These are phyloP conservation scores for Cryphonectria naterciae DNA, from an alignment of 2,329 filamentous ascomycete genomes.

Conservation along the genomic window DNA sequence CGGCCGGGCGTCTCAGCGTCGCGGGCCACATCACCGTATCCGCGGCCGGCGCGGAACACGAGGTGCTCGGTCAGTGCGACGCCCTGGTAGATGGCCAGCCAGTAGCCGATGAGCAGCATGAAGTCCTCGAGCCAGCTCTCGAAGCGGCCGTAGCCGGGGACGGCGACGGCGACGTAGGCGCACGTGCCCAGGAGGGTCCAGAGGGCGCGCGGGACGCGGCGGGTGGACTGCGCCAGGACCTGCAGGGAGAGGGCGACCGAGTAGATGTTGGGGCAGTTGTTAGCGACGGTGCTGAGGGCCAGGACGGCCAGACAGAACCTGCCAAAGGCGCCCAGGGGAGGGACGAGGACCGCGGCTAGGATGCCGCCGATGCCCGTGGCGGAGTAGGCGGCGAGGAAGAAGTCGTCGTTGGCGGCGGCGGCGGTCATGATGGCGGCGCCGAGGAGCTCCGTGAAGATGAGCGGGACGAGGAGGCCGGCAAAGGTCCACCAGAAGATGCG, in stretches of 20 bases:
- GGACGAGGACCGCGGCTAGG: constrained; percentile 66
- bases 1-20: constrained; percentile 60
- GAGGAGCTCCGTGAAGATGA: constrained; percentile 75
- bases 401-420: constrained; percentile 53
- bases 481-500: constrained; percentile 74
- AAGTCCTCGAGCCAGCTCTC: constrained; percentile 69
- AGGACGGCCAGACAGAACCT: constrained; percentile 72
- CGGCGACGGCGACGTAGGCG: constrained; percentile 69
- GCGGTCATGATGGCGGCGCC: constrained; percentile 73
- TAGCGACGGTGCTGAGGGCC: constrained; percentile 68
- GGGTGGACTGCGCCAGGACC: constrained; percentile 61
- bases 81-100: constrained; percentile 74
- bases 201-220: constrained; percentile 67
- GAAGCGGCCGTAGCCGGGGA: constrained; percentile 71
- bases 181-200: constrained; percentile 67
- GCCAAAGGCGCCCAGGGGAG: constrained; percentile 68
- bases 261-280: constrained; percentile 76
- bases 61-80: constrained; percentile 70
- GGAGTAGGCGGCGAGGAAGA: constrained; percentile 51
- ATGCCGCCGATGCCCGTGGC: constrained; percentile 65
- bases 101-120: constrained; percentile 72
- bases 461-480: constrained; percentile 68
- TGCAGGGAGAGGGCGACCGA: constrained; percentile 70
- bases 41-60: constrained; percentile 65
- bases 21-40: constrained; percentile 55